phyloP scores from a whole-genome alignment of 176 grass and related monocot species.

The Bromus sterilis region DNA sequence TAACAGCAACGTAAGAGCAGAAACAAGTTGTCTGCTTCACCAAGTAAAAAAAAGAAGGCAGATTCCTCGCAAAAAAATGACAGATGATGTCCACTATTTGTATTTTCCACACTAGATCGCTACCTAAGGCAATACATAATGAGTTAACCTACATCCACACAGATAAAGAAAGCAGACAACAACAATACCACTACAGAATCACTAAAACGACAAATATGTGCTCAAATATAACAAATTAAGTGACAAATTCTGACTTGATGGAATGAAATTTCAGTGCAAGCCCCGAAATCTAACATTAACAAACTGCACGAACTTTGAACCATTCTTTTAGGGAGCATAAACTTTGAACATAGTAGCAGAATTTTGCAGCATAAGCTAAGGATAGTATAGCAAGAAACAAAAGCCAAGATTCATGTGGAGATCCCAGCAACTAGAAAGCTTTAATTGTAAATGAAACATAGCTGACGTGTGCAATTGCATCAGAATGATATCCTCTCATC shows the following conservation, averaged over 20 bases:
- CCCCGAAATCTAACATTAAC: not conserved
- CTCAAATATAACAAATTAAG: not conserved
- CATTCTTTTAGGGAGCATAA: not conserved
- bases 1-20: not conserved
- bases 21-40: not conserved
- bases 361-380: not conserved
- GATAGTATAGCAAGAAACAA: not conserved
- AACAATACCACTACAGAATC: not conserved
- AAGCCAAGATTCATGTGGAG: not conserved
- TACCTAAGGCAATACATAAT: not conserved
- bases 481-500: not conserved
- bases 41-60: not conserved
- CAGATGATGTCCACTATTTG: not conserved
- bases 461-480: not conserved
- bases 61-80: not conserved
- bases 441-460: not conserved
- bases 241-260: not conserved
- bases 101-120: not conserved
- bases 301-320: not conserved
- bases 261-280: not conserved
- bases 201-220: not conserved
- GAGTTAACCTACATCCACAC: not conserved
- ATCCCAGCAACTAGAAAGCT: not conserved
- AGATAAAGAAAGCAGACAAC: constrained; percentile 1
- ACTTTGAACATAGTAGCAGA: not conserved